Base-by-base conservation (phyloP, 495 filamentous ascomycete species). In the Penicillium paxilli region DNA sequence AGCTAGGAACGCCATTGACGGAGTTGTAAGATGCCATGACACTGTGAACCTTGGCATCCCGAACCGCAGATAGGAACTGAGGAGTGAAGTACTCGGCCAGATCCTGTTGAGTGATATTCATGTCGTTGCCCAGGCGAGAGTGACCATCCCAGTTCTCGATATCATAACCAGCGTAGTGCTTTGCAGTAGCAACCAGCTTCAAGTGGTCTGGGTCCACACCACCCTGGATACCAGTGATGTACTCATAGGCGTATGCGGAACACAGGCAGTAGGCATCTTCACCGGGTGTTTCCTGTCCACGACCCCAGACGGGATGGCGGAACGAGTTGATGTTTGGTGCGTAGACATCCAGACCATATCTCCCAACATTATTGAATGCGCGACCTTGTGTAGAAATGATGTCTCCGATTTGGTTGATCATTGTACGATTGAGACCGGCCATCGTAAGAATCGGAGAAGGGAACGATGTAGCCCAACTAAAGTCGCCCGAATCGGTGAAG, bases 291-390 rank as follows among this genome's bases (percentile, higher is more conserved):
- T 88, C 85, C 45, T 75, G 79, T 2, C 83, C 83, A n/a, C 83
- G 69, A 8, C 83, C 83, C 83, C 83, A 86, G 4, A 82, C 67
- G 0, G 83, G 83, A 50, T 83, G 80, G 9, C 76, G 74, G 71
- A 85, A 89, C 1, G 80, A 75, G 62, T 90, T 90, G 67, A 89
- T 86, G 57, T 89, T 86, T 1, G 86, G 86, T 0, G 86, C 80
- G 71, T 84, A 90, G 48, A 73, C 82, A 60, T 89, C 81, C 5
- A 89, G 64, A 0, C 83, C 81, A 33, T 75, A 77, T 17, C 74
- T 67, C 16, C 80, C 80, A 14, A 53, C 77, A 53, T 90, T 90
- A 63, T 73, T 84, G 60, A 85, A 89, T 2, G 86, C 85, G n/a
- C 87, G 73, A 8, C 80, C 83, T 63, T 90, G 84, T 6, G 78